Conservation (phyloP, 345 rosid genomes). For the Mercurialis annua region DNA sequence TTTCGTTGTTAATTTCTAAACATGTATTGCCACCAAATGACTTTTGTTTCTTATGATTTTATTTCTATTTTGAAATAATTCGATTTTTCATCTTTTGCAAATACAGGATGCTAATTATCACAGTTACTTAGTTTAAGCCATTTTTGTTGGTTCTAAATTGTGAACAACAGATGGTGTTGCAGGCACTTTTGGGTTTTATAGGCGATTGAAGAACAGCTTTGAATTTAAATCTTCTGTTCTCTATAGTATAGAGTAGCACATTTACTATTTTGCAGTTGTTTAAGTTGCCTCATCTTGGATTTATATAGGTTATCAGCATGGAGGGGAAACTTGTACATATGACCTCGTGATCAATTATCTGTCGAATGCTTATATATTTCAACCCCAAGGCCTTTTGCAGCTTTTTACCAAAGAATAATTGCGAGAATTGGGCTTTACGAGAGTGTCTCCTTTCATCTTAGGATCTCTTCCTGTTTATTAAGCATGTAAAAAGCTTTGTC, state of each 20-base stretch:
- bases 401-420: constrained; percentile 15
- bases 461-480: constrained; percentile 13
- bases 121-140: constrained; percentile 30
- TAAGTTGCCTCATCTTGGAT: constrained; percentile 17
- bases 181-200: constrained; percentile 38
- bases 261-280: constrained; percentile 28
- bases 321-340: constrained; percentile 14
- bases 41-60: constrained; percentile 9
- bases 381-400: constrained; percentile 19
- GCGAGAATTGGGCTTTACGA: constrained; percentile 14
- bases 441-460: constrained; percentile 12
- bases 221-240: constrained; percentile 31
- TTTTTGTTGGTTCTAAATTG: constrained; percentile 27
- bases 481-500: constrained; percentile 16
- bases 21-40: constrained; percentile 1
- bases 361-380: constrained; percentile 11
- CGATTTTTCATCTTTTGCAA: constrained; percentile 15
- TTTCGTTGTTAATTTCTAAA: background rate
- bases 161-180: constrained; percentile 46
- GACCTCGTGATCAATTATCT: constrained; percentile 9
- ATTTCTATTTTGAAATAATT: constrained; percentile 2
- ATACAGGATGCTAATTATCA: constrained; percentile 23
- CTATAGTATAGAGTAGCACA: constrained; percentile 30
- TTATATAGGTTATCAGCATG: constrained; percentile 20
- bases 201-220: constrained; percentile 38